A percentile compares a stretch with the other conserved stretches of the same genome.
Evolutionary conservation across 345 rosid species (phyloP).

Genomic region (Sisymbrium altissimum): DNA sequence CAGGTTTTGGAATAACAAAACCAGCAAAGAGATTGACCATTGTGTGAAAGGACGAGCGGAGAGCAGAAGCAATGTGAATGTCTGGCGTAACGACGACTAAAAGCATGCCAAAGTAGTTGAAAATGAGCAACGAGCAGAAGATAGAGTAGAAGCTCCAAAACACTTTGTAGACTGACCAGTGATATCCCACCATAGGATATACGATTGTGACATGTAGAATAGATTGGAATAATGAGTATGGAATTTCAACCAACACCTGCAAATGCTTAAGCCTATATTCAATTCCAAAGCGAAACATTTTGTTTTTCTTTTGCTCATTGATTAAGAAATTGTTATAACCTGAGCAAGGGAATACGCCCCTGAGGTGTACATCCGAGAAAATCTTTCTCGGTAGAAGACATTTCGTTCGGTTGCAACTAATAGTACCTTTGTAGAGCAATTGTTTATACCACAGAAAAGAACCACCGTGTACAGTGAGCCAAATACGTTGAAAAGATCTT

Average conservation of each 20-base stretch:
- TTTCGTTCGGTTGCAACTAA: constrained; percentile 34
- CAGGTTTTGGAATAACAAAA: constrained; percentile 47
- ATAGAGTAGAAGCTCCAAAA: constrained; percentile 40
- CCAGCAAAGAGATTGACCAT: constrained; percentile 47
- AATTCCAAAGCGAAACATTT: neutral
- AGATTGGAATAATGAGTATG: constrained; percentile 39
- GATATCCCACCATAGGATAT: constrained; percentile 43
- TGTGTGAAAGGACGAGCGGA: constrained; percentile 35
- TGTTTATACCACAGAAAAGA: constrained; percentile 35
- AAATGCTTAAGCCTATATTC: neutral
- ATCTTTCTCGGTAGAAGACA: constrained; percentile 41
- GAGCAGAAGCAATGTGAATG: constrained; percentile 39
- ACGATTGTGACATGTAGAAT: constrained; percentile 25
- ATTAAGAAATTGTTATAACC: constrained; percentile 31
- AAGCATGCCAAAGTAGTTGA: constrained; percentile 44
- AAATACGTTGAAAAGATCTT: constrained; percentile 35
- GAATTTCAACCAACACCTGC: constrained; percentile 51
- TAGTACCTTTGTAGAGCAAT: constrained; percentile 31
- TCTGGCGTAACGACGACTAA: constrained; percentile 36
- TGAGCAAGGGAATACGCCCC: constrained; percentile 48
- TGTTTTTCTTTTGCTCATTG: neutral
- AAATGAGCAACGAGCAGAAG: constrained; percentile 47
- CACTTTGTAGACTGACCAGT: constrained; percentile 36
- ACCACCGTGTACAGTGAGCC: constrained; percentile 34
- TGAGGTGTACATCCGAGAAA: constrained; percentile 46